Percentiles rank a stretch among this genome's conserved stretches.
phyloP scores from a whole-genome alignment of 2,329 filamentous ascomycete genomes.

The Alternaria alternata region DNA sequence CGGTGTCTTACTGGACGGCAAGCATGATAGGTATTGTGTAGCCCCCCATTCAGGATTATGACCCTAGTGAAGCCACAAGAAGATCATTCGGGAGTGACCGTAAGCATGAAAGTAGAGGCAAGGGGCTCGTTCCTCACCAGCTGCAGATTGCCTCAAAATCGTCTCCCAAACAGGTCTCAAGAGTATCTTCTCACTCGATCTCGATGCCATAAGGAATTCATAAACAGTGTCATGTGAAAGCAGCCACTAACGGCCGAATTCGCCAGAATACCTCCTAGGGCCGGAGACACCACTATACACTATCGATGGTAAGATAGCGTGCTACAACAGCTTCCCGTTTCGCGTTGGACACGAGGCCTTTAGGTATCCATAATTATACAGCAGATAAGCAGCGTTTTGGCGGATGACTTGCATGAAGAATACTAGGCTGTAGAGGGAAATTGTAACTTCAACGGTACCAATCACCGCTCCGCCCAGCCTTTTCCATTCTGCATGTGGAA shows the following conservation, averaged over 20 bases:
- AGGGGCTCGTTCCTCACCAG: neutral
- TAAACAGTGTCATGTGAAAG: neutral
- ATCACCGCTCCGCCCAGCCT: neutral
- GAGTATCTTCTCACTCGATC: neutral
- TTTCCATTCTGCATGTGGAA: conserved; percentile 1
- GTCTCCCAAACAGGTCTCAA: neutral
- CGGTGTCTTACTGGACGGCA: neutral
- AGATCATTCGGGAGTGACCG: neutral
- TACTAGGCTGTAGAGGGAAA: conserved; percentile 2
- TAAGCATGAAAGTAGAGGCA: neutral
- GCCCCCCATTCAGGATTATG: neutral
- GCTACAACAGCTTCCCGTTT: conserved; percentile 1
- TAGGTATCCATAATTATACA: neutral
- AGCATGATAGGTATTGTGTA: neutral
- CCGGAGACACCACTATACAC: neutral
- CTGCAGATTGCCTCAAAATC: neutral
- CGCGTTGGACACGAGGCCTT: neutral
- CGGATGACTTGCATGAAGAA: neutral
- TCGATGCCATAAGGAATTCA: neutral
- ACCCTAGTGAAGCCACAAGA: neutral
- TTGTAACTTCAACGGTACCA: neutral
- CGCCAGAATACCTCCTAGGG: neutral
- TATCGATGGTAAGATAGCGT: neutral
- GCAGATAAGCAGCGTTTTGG: neutral
- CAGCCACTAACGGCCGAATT: neutral